Conservation (phyloP, 352 stramenopile species). For the Pythium biforme region DNA sequence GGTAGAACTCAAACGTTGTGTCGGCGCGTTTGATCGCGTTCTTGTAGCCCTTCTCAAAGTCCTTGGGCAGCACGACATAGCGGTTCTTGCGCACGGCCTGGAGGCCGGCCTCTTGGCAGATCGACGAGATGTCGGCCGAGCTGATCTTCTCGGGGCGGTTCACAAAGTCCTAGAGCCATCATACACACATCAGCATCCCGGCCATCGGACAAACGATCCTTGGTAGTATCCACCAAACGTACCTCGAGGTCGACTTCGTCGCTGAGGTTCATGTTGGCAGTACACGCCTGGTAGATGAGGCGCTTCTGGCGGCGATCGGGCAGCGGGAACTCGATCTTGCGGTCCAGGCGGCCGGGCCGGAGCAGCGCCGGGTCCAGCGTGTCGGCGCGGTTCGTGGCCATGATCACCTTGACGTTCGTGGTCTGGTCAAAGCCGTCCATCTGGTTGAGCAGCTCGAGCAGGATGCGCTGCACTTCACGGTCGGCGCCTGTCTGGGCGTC, state of each 20-base stretch:
- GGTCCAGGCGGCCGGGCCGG: slow-evolving; percentile 96
- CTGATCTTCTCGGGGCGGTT: slow-evolving; percentile 99
- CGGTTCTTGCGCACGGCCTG: slow-evolving; percentile 99
- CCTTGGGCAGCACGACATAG: slow-evolving; percentile 99
- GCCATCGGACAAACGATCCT: no score
- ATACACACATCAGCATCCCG: background rate
- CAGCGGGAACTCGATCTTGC: slow-evolving; percentile 99
- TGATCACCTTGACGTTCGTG: slow-evolving; percentile 99
- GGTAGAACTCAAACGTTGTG: slow-evolving; percentile 99
- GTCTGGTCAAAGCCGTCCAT: slow-evolving; percentile 99
- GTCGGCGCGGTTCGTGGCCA: slow-evolving; percentile 99
- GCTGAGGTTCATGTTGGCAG: slow-evolving; percentile 99
- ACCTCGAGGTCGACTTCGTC: slow-evolving; percentile 98
- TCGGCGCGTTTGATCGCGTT: slow-evolving; percentile 99
- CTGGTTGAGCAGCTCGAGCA: slow-evolving; percentile 99
- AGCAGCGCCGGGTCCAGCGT: slow-evolving; percentile 99
- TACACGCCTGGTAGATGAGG: slow-evolving; percentile 99
- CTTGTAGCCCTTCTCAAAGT: slow-evolving; percentile 99
- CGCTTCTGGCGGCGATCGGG: slow-evolving; percentile 99
- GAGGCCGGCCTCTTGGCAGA: slow-evolving; percentile 98
- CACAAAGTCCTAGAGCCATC: slow-evolving; percentile 92
- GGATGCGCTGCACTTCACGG: slow-evolving; percentile 97
- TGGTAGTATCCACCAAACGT: background rate
- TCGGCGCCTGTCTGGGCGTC: slow-evolving; percentile 98
- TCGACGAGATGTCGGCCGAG: slow-evolving; percentile 97